Evolutionary conservation across 352 stramenopile genomes (phyloP).

Genomic region (Globisporangium mamillatum): DNA sequence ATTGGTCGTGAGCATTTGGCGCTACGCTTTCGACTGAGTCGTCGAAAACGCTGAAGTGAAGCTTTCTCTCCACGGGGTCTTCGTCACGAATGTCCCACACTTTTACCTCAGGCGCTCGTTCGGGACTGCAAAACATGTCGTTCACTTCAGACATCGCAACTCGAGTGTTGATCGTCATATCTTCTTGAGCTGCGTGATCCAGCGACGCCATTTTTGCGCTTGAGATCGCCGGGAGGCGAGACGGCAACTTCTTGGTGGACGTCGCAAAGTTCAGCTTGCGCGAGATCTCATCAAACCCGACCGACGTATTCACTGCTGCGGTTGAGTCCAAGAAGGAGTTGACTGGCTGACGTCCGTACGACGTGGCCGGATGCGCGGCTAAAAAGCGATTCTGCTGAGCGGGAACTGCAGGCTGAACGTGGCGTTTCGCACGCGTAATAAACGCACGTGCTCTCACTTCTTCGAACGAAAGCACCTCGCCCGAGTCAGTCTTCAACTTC

Average conservation of each 20-base stretch:
- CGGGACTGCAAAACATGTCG: constrained; percentile 84
- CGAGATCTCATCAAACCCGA: constrained; percentile 16
- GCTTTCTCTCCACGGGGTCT: constrained; percentile 74
- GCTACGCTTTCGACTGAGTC: constrained; percentile 72
- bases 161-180: constrained; percentile 88
- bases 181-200: constrained; percentile 58
- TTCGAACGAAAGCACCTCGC: constrained; percentile 73
- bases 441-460: constrained; percentile 58
- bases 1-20: constrained; percentile 48
- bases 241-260: constrained; percentile 17
- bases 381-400: constrained; percentile 28
- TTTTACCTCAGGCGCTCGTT: constrained; percentile 35
- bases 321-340: constrained; percentile 23
- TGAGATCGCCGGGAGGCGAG: constrained; percentile 7
- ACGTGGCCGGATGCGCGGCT: not conserved
- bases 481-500: constrained; percentile 34
- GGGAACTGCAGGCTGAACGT: not conserved
- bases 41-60: constrained; percentile 84
- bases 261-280: constrained; percentile 25
- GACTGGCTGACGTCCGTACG: not conserved
- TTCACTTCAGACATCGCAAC: constrained; percentile 84
- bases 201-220: constrained; percentile 19
- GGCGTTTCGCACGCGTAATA: constrained; percentile 15
- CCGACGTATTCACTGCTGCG: constrained; percentile 10
- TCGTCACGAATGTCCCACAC: constrained; percentile 51